A percentile compares a stretch with the other conserved stretches of the same genome.
Conservation (phyloP, 2,329 filamentous ascomycete species). For the Endoconidiophora laricicola region DNA sequence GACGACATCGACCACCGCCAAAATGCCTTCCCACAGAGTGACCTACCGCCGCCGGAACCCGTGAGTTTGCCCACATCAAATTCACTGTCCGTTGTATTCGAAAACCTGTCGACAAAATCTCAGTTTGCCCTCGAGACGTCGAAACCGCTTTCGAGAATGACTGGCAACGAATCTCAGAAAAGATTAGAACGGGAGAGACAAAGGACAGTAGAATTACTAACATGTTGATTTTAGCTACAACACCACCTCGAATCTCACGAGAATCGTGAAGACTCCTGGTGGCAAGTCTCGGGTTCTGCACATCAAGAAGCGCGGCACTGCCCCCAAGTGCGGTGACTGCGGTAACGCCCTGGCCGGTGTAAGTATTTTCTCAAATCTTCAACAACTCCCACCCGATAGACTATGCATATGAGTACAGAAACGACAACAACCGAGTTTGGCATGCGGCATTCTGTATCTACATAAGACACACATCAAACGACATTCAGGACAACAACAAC, state of each 20-base stretch:
- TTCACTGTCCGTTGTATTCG: background rate
- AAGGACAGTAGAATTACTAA: background rate
- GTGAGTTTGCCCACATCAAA: slow-evolving; percentile 36
- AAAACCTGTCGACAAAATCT: background rate
- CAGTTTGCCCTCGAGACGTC: background rate
- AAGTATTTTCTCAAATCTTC: slow-evolving; percentile 35
- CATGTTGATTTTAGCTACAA: slow-evolving; percentile 56
- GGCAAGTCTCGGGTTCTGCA: slow-evolving; percentile 91
- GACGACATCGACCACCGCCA: slow-evolving; percentile 27
- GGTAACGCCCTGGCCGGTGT: slow-evolving; percentile 94
- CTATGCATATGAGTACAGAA: too few species aligned
- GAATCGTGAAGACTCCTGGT: slow-evolving; percentile 90
- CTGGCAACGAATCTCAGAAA: background rate
- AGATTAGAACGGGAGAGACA: background rate
- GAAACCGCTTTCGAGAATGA: background rate
- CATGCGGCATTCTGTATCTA: too few species aligned
- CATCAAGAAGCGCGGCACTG: slow-evolving; percentile 98
- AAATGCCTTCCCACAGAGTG: slow-evolving; percentile 43
- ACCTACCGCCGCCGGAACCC: slow-evolving; percentile 64
- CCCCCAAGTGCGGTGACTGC: slow-evolving; percentile 98
- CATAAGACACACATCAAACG: too few species aligned
- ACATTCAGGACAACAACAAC: too few species aligned
- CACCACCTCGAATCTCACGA: slow-evolving; percentile 93
- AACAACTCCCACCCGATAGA: too few species aligned
- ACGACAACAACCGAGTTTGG: background rate